phyloP scores from a whole-genome alignment of 805 yeast species.

The Saccharomycopsis sp. region DNA sequence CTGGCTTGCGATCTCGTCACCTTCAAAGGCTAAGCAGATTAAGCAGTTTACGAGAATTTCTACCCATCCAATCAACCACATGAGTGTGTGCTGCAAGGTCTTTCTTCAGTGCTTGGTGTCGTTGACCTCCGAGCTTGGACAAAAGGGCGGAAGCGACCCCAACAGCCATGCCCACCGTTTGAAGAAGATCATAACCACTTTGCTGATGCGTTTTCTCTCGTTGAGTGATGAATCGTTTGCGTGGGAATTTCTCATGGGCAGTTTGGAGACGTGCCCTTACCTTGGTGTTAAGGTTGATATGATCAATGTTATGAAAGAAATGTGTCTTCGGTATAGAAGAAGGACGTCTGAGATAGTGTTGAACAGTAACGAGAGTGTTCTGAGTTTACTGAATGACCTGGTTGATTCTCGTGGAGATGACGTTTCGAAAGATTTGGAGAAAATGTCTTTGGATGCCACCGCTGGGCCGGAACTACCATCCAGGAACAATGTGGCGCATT shows the following conservation, averaged over 20 bases:
- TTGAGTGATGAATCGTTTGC: slow-evolving; percentile 46
- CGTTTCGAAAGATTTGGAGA: slow-evolving; percentile 2
- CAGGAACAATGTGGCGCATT: slow-evolving; percentile 23
- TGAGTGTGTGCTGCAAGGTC: slow-evolving; percentile 13
- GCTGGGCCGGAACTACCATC: slow-evolving; percentile 33
- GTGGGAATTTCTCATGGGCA: slow-evolving; percentile 53
- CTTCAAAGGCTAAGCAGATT: background rate
- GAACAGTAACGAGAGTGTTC: slow-evolving; percentile 6
- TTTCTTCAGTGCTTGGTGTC: slow-evolving; percentile 25
- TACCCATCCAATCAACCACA: no score
- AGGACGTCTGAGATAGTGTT: no score
- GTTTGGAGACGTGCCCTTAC: slow-evolving; percentile 58
- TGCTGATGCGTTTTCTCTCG: slow-evolving; percentile 56
- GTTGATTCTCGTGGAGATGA: background rate
- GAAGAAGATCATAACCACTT: slow-evolving; percentile 38
- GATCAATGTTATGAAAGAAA: slow-evolving; percentile 61
- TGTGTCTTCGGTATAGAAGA: slow-evolving; percentile 35
- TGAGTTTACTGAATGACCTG: slow-evolving; percentile 1
- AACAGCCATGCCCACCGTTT: slow-evolving; percentile 15
- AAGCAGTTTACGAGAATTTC: background rate
- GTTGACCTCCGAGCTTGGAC: slow-evolving; percentile 19
- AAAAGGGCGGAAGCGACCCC: background rate
- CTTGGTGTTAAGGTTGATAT: slow-evolving; percentile 49
- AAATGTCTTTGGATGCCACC: background rate
- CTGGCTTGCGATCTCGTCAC: slow-evolving; percentile 28